Percentiles rank a stretch among this genome's conserved stretches.
Conservation (phyloP, 257 asterid species). For the Solanum phureja region DNA sequence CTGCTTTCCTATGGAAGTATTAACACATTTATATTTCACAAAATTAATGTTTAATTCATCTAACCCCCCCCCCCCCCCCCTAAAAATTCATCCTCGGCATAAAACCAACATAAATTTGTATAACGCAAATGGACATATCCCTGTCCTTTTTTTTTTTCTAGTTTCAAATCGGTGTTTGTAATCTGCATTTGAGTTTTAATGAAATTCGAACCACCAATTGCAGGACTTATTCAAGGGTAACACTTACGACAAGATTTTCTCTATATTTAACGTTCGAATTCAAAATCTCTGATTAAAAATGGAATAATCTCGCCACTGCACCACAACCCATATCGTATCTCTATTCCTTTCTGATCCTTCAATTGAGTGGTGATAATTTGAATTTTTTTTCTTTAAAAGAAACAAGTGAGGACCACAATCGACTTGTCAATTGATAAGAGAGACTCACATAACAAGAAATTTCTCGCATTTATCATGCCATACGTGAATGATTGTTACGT, state of each 20-base stretch:
- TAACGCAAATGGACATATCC: background rate
- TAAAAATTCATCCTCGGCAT: background rate
- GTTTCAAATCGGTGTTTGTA: too few relatives aligned
- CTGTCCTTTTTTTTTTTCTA: background rate
- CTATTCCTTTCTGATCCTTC: background rate
- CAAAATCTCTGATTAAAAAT: too few relatives aligned
- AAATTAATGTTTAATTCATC: background rate
- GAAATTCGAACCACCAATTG: background rate
- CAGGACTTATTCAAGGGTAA: rapidly evolving
- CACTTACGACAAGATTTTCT: too few relatives aligned
- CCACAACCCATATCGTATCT: background rate
- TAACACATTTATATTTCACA: background rate
- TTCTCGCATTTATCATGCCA: background rate
- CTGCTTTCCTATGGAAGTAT: background rate
- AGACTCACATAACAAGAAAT: background rate
- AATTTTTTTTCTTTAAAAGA: too few relatives aligned
- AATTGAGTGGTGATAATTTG: background rate
- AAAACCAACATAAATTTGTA: too few relatives aligned
- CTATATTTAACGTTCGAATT: background rate
- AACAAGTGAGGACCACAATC: background rate
- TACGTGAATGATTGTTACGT: background rate
- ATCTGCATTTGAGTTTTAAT: too few relatives aligned
- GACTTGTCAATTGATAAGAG: background rate
- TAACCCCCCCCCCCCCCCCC: background rate
- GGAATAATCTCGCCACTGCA: too few relatives aligned